Percentiles rank a stretch among this genome's conserved stretches.
These are phyloP conservation scores for Phoma sp. DNA, from an alignment of 2,329 filamentous ascomycete species.

Conservation along the genomic window DNA sequence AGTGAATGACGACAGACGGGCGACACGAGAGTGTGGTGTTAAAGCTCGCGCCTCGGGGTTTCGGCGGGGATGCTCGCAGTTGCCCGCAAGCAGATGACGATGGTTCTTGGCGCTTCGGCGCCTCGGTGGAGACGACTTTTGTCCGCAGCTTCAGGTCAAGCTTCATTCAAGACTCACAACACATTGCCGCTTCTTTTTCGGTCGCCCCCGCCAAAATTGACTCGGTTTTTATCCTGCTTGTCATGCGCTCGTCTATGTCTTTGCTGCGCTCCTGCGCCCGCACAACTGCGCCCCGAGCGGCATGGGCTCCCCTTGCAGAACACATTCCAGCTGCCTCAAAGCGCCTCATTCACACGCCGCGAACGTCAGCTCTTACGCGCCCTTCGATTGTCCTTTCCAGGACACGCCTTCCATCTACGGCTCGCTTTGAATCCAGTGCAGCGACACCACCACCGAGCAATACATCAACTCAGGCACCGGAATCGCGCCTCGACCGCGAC, in stretches of 20 bases:
- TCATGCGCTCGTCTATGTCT: constrained; percentile 36
- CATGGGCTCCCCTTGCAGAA: constrained; percentile 21
- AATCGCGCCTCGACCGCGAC: constrained; percentile 47
- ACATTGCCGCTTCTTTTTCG: background rate
- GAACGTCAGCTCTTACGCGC: constrained; percentile 32
- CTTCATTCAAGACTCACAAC: background rate
- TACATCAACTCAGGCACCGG: constrained; percentile 39
- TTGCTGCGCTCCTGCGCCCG: constrained; percentile 35
- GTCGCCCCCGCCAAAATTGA: background rate
- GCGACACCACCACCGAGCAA: constrained; percentile 29
- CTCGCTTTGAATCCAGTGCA: constrained; percentile 38
- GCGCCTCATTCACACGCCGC: constrained; percentile 39
- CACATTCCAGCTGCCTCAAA: constrained; percentile 36
- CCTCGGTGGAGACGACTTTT: constrained; percentile 19
- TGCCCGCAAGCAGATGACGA: constrained; percentile 31
- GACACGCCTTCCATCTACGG: constrained; percentile 16
- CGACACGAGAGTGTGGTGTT: constrained; percentile 4
- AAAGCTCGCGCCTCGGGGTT: constrained; percentile 2
- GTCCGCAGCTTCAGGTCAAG: constrained; percentile 9
- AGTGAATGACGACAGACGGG: background rate
- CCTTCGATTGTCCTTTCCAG: constrained; percentile 24
- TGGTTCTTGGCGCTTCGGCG: constrained; percentile 13
- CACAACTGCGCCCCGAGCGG: constrained; percentile 23
- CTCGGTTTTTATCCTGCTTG: background rate
- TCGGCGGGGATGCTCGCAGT: constrained; percentile 12